Conservation (phyloP, 169 alveolate species). For the Cystoisospora suis region DNA sequence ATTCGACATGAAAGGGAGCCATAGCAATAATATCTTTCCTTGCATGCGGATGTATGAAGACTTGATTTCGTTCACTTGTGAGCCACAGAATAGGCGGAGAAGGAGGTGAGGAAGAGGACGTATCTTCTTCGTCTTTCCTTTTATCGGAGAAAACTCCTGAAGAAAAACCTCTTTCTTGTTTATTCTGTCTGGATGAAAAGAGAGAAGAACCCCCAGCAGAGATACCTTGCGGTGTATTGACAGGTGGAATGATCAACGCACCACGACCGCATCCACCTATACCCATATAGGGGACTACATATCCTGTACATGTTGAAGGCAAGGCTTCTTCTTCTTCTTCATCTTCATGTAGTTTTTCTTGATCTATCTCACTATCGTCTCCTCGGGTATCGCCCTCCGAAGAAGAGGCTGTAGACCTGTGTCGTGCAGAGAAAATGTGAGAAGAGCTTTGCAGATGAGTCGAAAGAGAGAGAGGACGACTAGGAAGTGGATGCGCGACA, state of each 20-base stretch:
- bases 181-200: too few species aligned
- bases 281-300: conserved; percentile 1
- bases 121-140: background rate
- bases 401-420: background rate
- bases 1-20: conserved; percentile 4
- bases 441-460: background rate
- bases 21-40: conserved; percentile 45
- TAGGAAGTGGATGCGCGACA: conserved; percentile 23
- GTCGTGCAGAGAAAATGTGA: background rate
- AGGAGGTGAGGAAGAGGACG: background rate
- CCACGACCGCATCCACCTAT: conserved; percentile 42
- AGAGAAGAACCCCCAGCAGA: too few species aligned
- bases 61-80: conserved; percentile 49
- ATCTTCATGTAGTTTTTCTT: too few species aligned
- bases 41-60: conserved; percentile 63
- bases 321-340: too few species aligned
- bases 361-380: background rate
- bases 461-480: background rate
- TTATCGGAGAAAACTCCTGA: background rate
- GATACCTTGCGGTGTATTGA: background rate
- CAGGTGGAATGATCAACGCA: conserved; percentile 58
- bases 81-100: conserved; percentile 60
- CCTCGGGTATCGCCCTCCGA: background rate
- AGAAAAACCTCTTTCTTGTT: too few species aligned
- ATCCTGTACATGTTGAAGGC: background rate